Evolutionary conservation across 106 monocot genomes (phyloP).

Genomic region (Apostasia shenzhenica): DNA sequence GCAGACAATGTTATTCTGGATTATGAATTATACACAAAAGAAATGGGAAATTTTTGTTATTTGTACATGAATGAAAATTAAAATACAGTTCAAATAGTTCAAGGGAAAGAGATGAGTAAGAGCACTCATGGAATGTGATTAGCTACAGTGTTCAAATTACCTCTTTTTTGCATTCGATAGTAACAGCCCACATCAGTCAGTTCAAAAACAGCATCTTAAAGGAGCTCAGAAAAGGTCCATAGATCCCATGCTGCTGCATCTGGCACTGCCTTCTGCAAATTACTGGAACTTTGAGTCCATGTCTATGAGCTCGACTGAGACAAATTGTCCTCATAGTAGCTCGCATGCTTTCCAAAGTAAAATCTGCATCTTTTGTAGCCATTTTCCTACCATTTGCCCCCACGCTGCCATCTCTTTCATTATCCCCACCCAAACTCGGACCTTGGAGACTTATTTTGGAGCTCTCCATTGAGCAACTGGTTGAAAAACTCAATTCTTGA

Average conservation of each 20-base stretch:
- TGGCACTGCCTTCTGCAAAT: conserved; percentile 22
- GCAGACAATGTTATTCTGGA: too few relatives aligned
- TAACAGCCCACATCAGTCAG: conserved; percentile 12
- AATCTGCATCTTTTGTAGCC: conserved; percentile 2
- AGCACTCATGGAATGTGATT: too few relatives aligned
- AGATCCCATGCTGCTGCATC: conserved; percentile 15
- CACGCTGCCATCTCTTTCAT: background rate
- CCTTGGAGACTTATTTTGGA: conserved; percentile 15
- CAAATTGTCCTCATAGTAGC: conserved; percentile 2
- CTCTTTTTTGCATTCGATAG: too few relatives aligned
- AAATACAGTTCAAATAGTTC: too few relatives aligned
- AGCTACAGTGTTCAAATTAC: too few relatives aligned
- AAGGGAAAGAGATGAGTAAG: too few relatives aligned
- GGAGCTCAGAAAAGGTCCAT: conserved; percentile 25
- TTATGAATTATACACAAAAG: too few relatives aligned
- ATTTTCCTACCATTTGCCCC: conserved; percentile 2
- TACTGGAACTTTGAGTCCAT: conserved; percentile 7
- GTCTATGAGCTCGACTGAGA: background rate
- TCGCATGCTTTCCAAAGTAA: conserved; percentile 1
- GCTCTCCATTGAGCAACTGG: conserved; percentile 4
- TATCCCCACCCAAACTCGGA: conserved; percentile 1
- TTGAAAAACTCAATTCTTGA: background rate
- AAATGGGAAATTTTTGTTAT: too few relatives aligned
- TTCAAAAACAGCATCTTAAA: conserved; percentile 37
- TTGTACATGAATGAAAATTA: too few relatives aligned